Percentiles rank a stretch among this genome's conserved stretches.
phyloP scores from a whole-genome alignment of 768 basidiomycete species.

The Plicaturopsis crispa region DNA sequence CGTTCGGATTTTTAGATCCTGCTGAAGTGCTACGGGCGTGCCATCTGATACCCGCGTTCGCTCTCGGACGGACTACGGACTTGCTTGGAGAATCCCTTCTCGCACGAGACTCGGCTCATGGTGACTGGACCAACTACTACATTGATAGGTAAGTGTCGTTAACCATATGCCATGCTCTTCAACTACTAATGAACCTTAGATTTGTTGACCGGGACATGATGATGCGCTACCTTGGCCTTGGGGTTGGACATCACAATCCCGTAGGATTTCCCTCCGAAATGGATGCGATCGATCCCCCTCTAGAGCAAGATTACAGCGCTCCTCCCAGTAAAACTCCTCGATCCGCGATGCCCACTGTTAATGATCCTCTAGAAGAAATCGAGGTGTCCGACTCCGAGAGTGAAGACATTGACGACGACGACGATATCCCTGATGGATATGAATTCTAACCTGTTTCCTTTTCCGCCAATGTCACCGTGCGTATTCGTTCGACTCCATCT shows the following conservation, averaged over 20 bases:
- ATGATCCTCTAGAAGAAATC: no score
- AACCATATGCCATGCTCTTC: neutral
- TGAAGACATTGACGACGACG: no score
- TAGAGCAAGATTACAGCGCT: no score
- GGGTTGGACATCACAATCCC: neutral
- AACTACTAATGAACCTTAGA: constrained; percentile 1
- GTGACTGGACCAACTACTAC: constrained; percentile 16
- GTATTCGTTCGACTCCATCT: no score
- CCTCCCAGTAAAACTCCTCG: no score
- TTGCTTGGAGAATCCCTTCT: constrained; percentile 3
- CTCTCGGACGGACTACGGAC: constrained; percentile 7
- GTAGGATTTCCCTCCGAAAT: no score
- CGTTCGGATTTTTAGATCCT: constrained; percentile 31
- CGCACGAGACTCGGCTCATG: neutral
- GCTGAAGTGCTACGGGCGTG: constrained; percentile 17
- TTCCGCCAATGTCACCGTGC: no score
- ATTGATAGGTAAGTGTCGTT: constrained; percentile 17
- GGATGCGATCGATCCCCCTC: no score
- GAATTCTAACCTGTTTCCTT: no score
- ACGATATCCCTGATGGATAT: no score
- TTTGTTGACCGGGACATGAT: constrained; percentile 8
- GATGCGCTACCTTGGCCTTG: constrained; percentile 2
- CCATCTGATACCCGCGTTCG: constrained; percentile 28
- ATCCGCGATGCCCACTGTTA: no score
- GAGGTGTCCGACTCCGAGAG: no score